phyloP scores from a whole-genome alignment of 2,329 filamentous ascomycete species.

The Byssochlamys sp. region DNA sequence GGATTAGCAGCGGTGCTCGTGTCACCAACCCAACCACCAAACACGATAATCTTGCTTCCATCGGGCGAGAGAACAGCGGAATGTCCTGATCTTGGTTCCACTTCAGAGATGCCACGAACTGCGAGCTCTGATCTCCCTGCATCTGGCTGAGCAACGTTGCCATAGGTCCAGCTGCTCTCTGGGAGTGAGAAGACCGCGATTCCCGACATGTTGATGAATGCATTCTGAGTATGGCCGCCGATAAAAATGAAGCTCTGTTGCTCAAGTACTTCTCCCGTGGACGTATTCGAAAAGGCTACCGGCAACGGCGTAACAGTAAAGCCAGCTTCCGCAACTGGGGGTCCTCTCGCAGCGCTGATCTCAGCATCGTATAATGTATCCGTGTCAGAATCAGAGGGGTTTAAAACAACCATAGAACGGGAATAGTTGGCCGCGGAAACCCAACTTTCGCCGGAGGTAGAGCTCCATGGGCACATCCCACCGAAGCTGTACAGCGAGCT shows the following conservation, averaged over 20 bases:
- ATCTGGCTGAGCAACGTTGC: conserved; percentile 47
- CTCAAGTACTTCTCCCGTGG: conserved; percentile 54
- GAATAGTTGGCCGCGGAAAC: conserved; percentile 66
- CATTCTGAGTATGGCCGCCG: conserved; percentile 71
- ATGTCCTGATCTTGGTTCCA: conserved; percentile 82
- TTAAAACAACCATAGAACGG: conserved; percentile 62
- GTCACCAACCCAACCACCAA: conserved; percentile 90
- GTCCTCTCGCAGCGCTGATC: conserved; percentile 45
- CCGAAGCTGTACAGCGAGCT: conserved; percentile 60
- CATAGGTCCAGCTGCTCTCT: conserved; percentile 75
- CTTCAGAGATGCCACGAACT: conserved; percentile 37
- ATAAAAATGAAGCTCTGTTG: conserved; percentile 71
- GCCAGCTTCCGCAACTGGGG: conserved; percentile 73
- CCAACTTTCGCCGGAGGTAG: conserved; percentile 47
- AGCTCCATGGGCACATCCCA: conserved; percentile 66
- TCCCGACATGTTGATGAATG: conserved; percentile 91
- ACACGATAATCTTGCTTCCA: conserved; percentile 64
- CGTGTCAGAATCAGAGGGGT: conserved; percentile 14
- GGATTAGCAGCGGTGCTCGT: conserved; percentile 65
- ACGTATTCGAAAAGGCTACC: conserved; percentile 60
- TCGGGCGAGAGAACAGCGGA: conserved; percentile 72
- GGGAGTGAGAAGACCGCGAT: conserved; percentile 79
- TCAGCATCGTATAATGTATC: conserved; percentile 34
- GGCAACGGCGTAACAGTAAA: conserved; percentile 69
- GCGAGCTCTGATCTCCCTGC: conserved; percentile 48